phyloP scores from a whole-genome alignment of 805 yeast genomes.

The Candida palmyrensis region DNA sequence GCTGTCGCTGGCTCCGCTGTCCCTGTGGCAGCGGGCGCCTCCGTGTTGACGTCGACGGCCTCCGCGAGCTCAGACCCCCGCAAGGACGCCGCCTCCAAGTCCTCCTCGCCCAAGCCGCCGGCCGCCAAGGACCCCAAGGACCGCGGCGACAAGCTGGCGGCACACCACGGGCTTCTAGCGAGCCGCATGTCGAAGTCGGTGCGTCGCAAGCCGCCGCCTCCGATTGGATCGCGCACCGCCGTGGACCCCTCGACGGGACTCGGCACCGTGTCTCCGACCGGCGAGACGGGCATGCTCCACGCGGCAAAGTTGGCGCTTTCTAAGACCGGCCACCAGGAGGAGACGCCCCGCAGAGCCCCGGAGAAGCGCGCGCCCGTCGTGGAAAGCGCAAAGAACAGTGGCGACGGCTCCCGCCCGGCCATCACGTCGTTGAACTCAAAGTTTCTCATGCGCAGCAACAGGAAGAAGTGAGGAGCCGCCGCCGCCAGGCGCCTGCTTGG shows the following conservation, averaged over 20 bases:
- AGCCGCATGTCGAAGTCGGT: constrained; percentile 11
- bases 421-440: constrained; percentile 59
- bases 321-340: too few relatives aligned
- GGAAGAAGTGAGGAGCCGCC: constrained; percentile 32
- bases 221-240: constrained; percentile 12
- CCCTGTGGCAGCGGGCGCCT: neutral
- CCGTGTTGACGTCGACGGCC: neutral
- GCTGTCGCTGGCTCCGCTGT: too few relatives aligned
- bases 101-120: neutral
- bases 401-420: too few relatives aligned
- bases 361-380: too few relatives aligned
- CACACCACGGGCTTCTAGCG: constrained; percentile 14
- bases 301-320: constrained; percentile 42
- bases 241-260: constrained; percentile 29
- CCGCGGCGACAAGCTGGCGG: constrained; percentile 1
- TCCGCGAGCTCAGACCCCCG: neutral
- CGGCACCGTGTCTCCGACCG: constrained; percentile 9
- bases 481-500: too few relatives aligned
- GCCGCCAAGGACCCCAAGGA: constrained; percentile 1
- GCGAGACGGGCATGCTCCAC: constrained; percentile 28
- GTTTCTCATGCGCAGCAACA: constrained; percentile 51
- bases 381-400: too few relatives aligned
- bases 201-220: constrained; percentile 30
- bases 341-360: too few relatives aligned
- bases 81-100: too few relatives aligned